Evolutionary conservation across 1,284 basidiomycete genomes (phyloP).

Genomic region (Cerrena zonata): DNA sequence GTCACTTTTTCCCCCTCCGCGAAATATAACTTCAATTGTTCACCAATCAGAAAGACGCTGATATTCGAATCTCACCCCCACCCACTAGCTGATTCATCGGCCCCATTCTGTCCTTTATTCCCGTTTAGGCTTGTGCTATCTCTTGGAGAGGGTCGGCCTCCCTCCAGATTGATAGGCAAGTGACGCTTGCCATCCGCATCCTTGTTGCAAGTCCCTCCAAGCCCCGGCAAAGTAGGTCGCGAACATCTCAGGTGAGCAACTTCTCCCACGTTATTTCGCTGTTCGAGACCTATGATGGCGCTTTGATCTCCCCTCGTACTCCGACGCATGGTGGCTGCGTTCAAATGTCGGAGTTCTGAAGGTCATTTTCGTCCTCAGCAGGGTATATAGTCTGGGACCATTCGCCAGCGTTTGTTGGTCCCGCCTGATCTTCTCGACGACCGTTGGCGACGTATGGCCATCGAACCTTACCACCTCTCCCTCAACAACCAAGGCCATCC

Average conservation of each 20-base stretch:
- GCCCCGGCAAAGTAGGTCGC: neutral
- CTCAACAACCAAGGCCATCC: neutral
- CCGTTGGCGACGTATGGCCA: slow-evolving; percentile 1
- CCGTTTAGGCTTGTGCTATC: neutral
- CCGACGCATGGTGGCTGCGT: slow-evolving; percentile 4
- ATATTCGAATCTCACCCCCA: neutral
- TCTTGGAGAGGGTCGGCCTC: neutral
- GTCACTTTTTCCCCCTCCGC: neutral
- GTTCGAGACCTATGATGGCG: slow-evolving; percentile 2
- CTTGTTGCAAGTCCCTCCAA: neutral
- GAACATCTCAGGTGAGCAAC: neutral
- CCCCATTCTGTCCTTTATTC: neutral
- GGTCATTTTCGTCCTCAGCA: slow-evolving; percentile 6
- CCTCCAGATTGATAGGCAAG: neutral
- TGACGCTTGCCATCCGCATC: neutral
- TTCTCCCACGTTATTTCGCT: slow-evolving; percentile 1
- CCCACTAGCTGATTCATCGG: neutral
- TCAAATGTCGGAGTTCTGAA: slow-evolving; percentile 11
- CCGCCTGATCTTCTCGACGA: neutral
- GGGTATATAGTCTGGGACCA: neutral
- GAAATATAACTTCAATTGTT: neutral
- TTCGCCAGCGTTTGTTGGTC: neutral
- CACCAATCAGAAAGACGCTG: neutral
- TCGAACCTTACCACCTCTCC: neutral
- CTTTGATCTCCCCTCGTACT: neutral